Evolutionary conservation across 441 rosid species (phyloP).

Genomic region (Biscutella laevigata): DNA sequence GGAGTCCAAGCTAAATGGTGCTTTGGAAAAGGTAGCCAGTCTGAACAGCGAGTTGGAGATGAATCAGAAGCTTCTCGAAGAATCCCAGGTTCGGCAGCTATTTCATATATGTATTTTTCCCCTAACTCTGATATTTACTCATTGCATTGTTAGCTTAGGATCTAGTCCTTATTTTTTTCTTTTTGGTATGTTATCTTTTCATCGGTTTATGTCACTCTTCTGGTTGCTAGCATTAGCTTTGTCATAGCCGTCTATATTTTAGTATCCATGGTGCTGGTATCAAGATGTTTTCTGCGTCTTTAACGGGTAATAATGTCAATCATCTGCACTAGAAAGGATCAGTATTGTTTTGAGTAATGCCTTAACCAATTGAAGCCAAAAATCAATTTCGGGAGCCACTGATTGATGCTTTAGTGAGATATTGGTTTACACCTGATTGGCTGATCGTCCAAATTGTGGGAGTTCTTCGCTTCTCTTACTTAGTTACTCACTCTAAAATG

Average conservation of each 20-base stretch:
- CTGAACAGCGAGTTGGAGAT: slow-evolving; percentile 67
- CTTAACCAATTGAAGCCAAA: slow-evolving; percentile 3
- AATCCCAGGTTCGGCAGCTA: slow-evolving; percentile 75
- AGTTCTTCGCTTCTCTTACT: neutral
- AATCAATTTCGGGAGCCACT: neutral
- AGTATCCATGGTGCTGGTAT: neutral
- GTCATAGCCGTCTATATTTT: neutral
- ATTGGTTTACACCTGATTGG: neutral
- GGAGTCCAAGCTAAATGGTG: slow-evolving; percentile 59
- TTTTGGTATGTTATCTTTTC: slow-evolving; percentile 6
- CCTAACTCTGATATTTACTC: neutral
- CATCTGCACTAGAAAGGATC: neutral
- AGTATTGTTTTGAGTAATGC: neutral
- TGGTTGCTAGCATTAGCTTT: slow-evolving; percentile 5
- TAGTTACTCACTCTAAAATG: neutral
- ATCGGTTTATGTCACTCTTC: neutral
- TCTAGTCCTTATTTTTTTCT: neutral
- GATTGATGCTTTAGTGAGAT: slow-evolving; percentile 1
- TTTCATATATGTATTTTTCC: neutral
- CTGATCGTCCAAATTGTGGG: neutral
- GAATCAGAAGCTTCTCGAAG: slow-evolving; percentile 79
- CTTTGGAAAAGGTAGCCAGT: slow-evolving; percentile 55
- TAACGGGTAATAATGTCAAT: neutral
- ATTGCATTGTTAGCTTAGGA: slow-evolving; percentile 1
- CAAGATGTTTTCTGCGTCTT: slow-evolving; percentile 1